Evolutionary conservation across 352 stramenopile species (phyloP), one percentile per base, ranked within the genome.

Genomic region (Globisporangium orthogonon): DNA sequence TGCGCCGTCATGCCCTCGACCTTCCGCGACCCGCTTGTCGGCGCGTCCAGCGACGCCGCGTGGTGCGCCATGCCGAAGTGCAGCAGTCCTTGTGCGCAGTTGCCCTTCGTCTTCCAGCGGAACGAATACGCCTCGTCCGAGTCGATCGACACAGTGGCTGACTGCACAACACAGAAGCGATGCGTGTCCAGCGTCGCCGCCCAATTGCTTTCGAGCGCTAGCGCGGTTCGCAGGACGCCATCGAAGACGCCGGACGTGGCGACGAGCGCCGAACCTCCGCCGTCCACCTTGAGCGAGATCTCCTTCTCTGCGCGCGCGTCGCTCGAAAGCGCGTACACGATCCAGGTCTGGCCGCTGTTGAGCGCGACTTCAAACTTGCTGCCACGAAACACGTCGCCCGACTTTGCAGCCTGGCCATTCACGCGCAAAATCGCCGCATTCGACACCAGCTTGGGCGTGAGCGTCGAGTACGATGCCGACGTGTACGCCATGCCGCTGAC

Each of bases 61-160:
- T 89, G 80, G 60, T 91, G 80, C 3, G 76, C 58, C 31, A 79
- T 68, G 0, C 69, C 71, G 58, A 83, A 90, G 63, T 90, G 80
- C 15, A 90, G 69, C 52, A 90, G 57, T 0, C 76, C 77, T 6
- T 50, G 45, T n/a, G 40, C 15, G 48, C 80, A 90, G 54, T 74
- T 56, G 10, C 80, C 80, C 31, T 62, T 78, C 23, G 70, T 86
- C 52, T 82, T 66, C 71, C 76, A 87, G 52, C 76, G 68, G 56
- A 80, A 87, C 31, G 66, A 65, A 56, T 89, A 87, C 17, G 70
- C 5, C 13, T 45, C 40, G 33, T 83, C 71, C 40, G 75, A 69
- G 44, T 62, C 62, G 33, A 82, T 62, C n/a, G 69, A 62, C n/a
- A 87, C 43, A 23, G 55, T 50, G 0, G 63, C 68, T n/a, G 64